phyloP scores from a whole-genome alignment of 805 yeast genomes.

The Lipomyces spencermartinsiae region DNA sequence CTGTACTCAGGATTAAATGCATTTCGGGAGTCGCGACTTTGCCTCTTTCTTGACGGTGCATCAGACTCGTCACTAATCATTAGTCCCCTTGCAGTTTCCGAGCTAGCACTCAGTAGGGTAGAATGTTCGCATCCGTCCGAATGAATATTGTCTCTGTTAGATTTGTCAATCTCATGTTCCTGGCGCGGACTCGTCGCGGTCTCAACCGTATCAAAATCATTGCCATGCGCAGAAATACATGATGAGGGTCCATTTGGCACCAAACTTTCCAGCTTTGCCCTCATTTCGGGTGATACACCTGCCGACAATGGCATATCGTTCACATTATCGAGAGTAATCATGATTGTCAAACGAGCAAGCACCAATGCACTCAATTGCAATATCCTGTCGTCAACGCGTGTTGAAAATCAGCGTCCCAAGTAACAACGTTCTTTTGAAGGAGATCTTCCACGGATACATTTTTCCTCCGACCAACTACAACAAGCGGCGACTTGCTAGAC shows the following conservation, averaged over 20 bases:
- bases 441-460: no score
- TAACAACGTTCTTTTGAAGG: no score
- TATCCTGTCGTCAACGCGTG: constrained; percentile 63
- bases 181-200: neutral
- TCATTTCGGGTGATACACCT: constrained; percentile 27
- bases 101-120: no score
- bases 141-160: constrained; percentile 8
- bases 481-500: no score
- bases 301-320: constrained; percentile 36
- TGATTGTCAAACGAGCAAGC: constrained; percentile 53
- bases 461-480: no score
- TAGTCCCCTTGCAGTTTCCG: no score
- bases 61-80: no score
- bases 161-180: neutral
- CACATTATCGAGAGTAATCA: constrained; percentile 36
- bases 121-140: neutral
- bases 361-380: constrained; percentile 71
- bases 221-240: neutral
- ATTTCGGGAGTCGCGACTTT: no score
- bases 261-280: constrained; percentile 23
- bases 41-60: no score
- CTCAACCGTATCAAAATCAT: neutral
- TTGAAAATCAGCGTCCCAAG: constrained; percentile 51
- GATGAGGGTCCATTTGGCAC: neutral
- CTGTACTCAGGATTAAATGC: constrained; percentile 1